Conservation (phyloP, 2,329 filamentous ascomycete genomes). For the Exophiala lecanii-corni region DNA sequence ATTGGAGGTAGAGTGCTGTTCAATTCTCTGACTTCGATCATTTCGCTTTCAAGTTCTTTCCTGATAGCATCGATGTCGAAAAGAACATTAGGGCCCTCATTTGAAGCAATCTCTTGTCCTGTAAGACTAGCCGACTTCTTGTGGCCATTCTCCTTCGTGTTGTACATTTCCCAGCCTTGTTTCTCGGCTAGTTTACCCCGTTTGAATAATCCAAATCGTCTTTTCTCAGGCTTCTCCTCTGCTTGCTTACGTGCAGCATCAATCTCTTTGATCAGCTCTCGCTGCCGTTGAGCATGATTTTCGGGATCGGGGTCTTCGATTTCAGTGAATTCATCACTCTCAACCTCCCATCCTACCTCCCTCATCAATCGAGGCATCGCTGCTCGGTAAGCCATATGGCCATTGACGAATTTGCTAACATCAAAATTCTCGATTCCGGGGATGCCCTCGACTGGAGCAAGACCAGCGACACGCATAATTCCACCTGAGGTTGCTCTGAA, state of each 20-base stretch:
- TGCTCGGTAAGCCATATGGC: conserved; percentile 93
- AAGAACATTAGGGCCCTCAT: conserved; percentile 55
- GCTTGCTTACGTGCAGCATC: conserved; percentile 86
- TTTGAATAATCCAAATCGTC: conserved; percentile 72
- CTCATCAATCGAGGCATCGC: conserved; percentile 85
- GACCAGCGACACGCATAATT: conserved; percentile 79
- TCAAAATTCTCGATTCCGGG: conserved; percentile 84
- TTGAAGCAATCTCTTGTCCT: conserved; percentile 37
- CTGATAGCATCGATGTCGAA: conserved; percentile 96
- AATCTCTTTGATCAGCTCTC: conserved; percentile 93
- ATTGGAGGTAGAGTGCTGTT: conserved; percentile 86
- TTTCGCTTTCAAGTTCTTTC: conserved; percentile 72
- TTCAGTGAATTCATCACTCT: conserved; percentile 90
- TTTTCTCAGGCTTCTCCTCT: conserved; percentile 71
- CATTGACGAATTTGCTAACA: conserved; percentile 76
- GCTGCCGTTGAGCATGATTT: conserved; percentile 78
- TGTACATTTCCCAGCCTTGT: conserved; percentile 88
- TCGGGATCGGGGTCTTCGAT: conserved; percentile 98
- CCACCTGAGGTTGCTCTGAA: conserved; percentile 93
- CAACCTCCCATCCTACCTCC: conserved; percentile 84
- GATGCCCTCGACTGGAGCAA: conserved; percentile 70
- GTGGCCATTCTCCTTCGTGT: conserved; percentile 48
- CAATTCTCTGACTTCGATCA: conserved; percentile 70
- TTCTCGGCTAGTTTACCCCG: conserved; percentile 69
- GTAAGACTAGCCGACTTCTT: conserved; percentile 7